These are phyloP conservation scores for Haplographium delicatum DNA, from an alignment of 495 filamentous ascomycete species.

Conservation along the genomic window DNA sequence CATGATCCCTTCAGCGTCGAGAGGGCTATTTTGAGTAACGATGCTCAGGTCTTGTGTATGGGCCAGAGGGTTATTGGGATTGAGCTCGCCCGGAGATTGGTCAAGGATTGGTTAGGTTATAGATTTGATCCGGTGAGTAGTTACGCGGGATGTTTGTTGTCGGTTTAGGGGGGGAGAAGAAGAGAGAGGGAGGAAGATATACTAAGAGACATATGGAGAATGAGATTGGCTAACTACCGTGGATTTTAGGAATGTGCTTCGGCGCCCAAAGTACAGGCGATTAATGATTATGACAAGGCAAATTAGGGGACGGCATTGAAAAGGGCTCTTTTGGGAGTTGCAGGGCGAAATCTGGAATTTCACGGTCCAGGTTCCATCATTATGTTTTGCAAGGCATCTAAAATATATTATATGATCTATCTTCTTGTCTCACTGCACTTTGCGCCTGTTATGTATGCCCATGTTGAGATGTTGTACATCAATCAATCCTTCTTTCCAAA, in stretches of 20 bases:
- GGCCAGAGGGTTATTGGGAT: slow-evolving; percentile 79
- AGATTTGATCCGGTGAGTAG: slow-evolving; percentile 67
- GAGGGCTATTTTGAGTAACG: slow-evolving; percentile 74
- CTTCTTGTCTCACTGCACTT: too few species aligned
- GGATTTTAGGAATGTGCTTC: slow-evolving; percentile 35
- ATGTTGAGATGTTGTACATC: too few species aligned
- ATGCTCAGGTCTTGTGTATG: slow-evolving; percentile 86
- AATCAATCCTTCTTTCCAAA: too few species aligned
- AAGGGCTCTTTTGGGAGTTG: neutral
- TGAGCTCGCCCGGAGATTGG: slow-evolving; percentile 71
- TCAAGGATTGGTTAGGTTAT: slow-evolving; percentile 77
- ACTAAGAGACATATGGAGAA: too few species aligned
- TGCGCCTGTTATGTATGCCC: too few species aligned
- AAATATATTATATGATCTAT: too few species aligned
- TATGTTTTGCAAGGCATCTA: too few species aligned
- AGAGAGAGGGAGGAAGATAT: slow-evolving; percentile 37
- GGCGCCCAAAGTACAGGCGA: slow-evolving; percentile 70
- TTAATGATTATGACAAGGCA: slow-evolving; percentile 64
- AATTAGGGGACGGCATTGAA: slow-evolving; percentile 3
- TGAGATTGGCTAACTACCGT: neutral
- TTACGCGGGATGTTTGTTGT: neutral
- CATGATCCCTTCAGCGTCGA: slow-evolving; percentile 84
- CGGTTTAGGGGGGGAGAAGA: slow-evolving; percentile 48
- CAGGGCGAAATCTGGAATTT: neutral
- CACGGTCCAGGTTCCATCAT: too few species aligned